Evolutionary conservation across 108 stramenopile species (phyloP).

Genomic region (Cyclostephanos invisitatus): DNA sequence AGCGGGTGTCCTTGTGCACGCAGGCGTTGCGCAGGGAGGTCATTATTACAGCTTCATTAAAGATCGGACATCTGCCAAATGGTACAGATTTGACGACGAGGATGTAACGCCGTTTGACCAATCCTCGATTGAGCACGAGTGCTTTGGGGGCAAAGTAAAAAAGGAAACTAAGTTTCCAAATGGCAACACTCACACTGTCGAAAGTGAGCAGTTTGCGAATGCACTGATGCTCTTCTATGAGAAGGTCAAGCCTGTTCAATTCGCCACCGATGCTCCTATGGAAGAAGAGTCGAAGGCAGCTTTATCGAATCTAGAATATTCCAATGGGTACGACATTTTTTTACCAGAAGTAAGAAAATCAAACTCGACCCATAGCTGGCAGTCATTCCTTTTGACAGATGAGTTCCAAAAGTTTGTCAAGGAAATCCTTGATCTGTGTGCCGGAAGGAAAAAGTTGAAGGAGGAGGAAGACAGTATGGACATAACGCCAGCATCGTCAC

Average conservation of each 20-base stretch:
- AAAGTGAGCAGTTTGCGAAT: slow-evolving; percentile 94
- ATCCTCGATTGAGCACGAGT: slow-evolving; percentile 82
- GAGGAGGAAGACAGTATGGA: slow-evolving; percentile 49
- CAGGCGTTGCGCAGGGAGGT: slow-evolving; percentile 97
- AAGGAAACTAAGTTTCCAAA: slow-evolving; percentile 91
- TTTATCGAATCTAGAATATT: slow-evolving; percentile 14
- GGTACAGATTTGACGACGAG: slow-evolving; percentile 98
- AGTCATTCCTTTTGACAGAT: slow-evolving; percentile 87
- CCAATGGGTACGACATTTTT: slow-evolving; percentile 82
- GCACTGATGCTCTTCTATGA: slow-evolving; percentile 98
- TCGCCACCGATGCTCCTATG: slow-evolving; percentile 29
- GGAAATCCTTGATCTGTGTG: slow-evolving; percentile 68
- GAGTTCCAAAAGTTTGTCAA: slow-evolving; percentile 90
- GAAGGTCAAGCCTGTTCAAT: slow-evolving; percentile 80
- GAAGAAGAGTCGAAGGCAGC: slow-evolving; percentile 34
- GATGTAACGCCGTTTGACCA: slow-evolving; percentile 97
- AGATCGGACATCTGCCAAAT: slow-evolving; percentile 81
- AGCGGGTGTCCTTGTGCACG: slow-evolving; percentile 94
- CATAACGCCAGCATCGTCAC: slow-evolving; percentile 39
- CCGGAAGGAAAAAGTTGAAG: slow-evolving; percentile 9
- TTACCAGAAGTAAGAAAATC: slow-evolving; percentile 82
- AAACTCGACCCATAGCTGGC: slow-evolving; percentile 86
- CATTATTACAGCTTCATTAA: slow-evolving; percentile 98
- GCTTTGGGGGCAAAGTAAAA: slow-evolving; percentile 95
- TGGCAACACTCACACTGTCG: slow-evolving; percentile 88